Conservation (phyloP, 1,284 basidiomycete genomes). For the Pyrrhoderma noxium region DNA sequence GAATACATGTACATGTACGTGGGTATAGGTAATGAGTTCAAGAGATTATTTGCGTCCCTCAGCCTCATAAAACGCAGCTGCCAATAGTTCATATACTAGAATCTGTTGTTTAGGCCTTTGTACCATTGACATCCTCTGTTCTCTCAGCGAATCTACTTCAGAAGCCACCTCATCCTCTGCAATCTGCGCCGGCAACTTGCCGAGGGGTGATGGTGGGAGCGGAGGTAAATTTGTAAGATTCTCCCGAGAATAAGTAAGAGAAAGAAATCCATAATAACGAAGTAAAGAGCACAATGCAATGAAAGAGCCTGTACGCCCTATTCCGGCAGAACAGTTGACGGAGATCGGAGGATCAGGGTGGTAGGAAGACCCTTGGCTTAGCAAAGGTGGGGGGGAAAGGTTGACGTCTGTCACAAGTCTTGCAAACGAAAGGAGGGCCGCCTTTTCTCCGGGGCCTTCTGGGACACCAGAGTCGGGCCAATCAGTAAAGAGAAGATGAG, state of each 20-base stretch:
- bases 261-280: constrained; percentile 47
- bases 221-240: constrained; percentile 22
- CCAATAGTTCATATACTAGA: constrained; percentile 60
- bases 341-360: constrained; percentile 67
- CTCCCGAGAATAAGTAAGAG: constrained; percentile 15
- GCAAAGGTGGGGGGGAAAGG: constrained; percentile 31
- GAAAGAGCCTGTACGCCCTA: constrained; percentile 88
- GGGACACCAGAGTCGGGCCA: constrained; percentile 86
- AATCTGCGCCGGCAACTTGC: constrained; percentile 41
- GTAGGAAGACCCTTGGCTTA: constrained; percentile 20
- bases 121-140: constrained; percentile 79
- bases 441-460: constrained; percentile 40
- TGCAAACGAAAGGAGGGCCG: constrained; percentile 52
- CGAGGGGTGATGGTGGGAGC: constrained; percentile 44
- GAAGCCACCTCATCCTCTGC: constrained; percentile 57
- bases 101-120: constrained; percentile 60
- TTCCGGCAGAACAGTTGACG: constrained; percentile 82
- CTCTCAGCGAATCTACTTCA: constrained; percentile 71
- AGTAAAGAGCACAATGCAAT: constrained; percentile 71
- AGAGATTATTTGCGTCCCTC: not conserved
- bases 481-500: constrained; percentile 63
- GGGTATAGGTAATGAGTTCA: no score
- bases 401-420: constrained; percentile 56
- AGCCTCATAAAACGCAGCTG: constrained; percentile 27
- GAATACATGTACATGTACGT: no score